These are phyloP conservation scores for Coemansia sp. DNA, from an alignment of 192 early-diverging fungal genomes.

Conservation along the genomic window DNA sequence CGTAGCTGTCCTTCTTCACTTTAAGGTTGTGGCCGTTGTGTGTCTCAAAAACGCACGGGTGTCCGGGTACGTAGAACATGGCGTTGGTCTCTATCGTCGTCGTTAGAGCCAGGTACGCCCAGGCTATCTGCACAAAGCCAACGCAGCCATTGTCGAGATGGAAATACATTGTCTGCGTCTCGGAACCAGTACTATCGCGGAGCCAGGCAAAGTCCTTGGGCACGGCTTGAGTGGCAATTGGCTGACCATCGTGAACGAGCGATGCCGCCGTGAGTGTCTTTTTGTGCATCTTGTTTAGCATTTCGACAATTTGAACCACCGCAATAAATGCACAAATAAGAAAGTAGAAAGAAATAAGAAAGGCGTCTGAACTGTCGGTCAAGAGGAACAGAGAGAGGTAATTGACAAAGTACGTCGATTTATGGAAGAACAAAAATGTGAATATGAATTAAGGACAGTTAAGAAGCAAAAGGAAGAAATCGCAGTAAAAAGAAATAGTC, in stretches of 20 bases:
- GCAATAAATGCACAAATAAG: neutral
- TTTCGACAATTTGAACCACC: slow-evolving; percentile 1
- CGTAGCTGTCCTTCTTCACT: slow-evolving; percentile 72
- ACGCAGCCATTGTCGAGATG: slow-evolving; percentile 73
- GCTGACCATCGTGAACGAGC: slow-evolving; percentile 54
- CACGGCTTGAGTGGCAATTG: slow-evolving; percentile 55
- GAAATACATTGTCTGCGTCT: slow-evolving; percentile 89
- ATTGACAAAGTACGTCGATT: neutral
- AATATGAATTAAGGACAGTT: neutral
- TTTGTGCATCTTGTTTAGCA: slow-evolving; percentile 43
- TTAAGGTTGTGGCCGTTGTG: slow-evolving; percentile 77
- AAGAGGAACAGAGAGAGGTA: neutral
- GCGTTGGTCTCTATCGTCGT: slow-evolving; percentile 76
- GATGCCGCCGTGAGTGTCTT: slow-evolving; percentile 57
- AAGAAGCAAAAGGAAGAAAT: slow-evolving; percentile 5
- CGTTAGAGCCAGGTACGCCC: slow-evolving; percentile 78
- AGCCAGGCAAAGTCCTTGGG: slow-evolving; percentile 74
- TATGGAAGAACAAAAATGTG: neutral
- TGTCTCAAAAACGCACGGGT: slow-evolving; percentile 65
- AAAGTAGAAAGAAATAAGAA: neutral
- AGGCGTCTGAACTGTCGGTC: neutral
- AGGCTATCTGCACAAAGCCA: slow-evolving; percentile 90
- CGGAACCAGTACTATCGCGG: slow-evolving; percentile 77
- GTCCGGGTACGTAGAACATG: slow-evolving; percentile 73
- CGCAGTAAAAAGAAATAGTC: neutral